A percentile compares a stretch with the other conserved stretches of the same genome.
These are phyloP conservation scores for Boletus subluridellus DNA, from an alignment of 1,284 basidiomycete species.

Conservation along the genomic window DNA sequence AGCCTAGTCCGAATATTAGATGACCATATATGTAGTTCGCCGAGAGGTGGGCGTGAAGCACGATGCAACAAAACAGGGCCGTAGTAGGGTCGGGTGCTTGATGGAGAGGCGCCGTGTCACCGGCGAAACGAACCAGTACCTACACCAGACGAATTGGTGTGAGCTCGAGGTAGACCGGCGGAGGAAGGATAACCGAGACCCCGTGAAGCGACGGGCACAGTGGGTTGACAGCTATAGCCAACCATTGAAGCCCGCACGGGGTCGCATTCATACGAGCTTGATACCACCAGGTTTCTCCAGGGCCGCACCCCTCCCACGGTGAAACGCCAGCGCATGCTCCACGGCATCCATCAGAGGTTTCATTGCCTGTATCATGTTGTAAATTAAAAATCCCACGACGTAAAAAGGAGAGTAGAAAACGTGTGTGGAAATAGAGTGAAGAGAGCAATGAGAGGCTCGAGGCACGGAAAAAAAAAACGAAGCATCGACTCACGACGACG, in stretches of 20 bases:
- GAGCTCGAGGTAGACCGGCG: background rate
- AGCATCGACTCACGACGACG: slow-evolving; percentile 53
- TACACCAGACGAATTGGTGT: background rate
- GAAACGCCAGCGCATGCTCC: slow-evolving; percentile 67
- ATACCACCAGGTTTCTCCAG: slow-evolving; percentile 4
- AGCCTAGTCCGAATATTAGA: background rate
- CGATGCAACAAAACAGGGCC: background rate
- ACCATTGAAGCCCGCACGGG: background rate
- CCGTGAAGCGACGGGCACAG: background rate
- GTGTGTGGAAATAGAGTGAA: background rate
- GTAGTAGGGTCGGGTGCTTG: background rate
- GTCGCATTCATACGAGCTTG: slow-evolving; percentile 16
- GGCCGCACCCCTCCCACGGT: slow-evolving; percentile 36
- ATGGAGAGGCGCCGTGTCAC: background rate
- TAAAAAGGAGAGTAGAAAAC: background rate
- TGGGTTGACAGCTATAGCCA: background rate
- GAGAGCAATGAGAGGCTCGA: background rate
- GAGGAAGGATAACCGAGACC: background rate
- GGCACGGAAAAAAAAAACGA: background rate
- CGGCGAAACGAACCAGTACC: background rate
- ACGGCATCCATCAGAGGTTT: slow-evolving; percentile 77
- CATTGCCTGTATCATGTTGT: slow-evolving; percentile 57
- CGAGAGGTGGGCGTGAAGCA: background rate
- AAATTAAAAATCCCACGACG: slow-evolving; percentile 1
- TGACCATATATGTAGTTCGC: slow-evolving; percentile 6